Evolutionary conservation across 2,329 filamentous ascomycete genomes (phyloP).

Genomic region (Rhytidhysteron rufulum): DNA sequence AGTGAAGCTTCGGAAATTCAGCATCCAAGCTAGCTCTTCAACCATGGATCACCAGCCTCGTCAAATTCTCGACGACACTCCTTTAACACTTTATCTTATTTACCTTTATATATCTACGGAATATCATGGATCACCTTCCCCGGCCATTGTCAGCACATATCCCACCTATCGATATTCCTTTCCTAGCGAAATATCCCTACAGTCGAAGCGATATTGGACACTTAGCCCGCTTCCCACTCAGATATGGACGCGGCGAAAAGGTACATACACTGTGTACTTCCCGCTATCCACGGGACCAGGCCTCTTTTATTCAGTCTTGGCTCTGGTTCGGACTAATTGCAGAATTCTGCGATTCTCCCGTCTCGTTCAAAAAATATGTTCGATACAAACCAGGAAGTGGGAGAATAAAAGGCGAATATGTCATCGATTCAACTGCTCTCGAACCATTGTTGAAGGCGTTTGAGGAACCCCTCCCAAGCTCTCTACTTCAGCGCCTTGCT

Average conservation of each 20-base stretch:
- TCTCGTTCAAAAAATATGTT: neutral
- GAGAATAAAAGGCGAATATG: neutral
- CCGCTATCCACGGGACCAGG: no score
- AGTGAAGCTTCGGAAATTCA: no score
- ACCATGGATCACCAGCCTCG: no score
- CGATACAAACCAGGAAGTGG: neutral
- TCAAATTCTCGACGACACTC: no score
- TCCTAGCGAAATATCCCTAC: neutral
- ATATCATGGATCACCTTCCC: conserved; percentile 1
- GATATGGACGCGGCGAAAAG: neutral
- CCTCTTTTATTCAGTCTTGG: conserved; percentile 1
- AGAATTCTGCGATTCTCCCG: neutral
- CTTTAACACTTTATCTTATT: no score
- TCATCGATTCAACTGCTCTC: neutral
- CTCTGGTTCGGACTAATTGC: conserved; percentile 1
- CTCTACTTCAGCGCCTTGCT: neutral
- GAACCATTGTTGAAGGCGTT: neutral
- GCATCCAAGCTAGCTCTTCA: no score
- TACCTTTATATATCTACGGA: no score
- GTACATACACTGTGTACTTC: neutral
- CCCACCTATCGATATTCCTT: neutral
- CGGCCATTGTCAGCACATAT: neutral
- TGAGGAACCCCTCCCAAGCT: neutral
- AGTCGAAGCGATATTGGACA: neutral
- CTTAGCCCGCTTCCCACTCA: neutral